phyloP scores from a whole-genome alignment of 148 eudicot genomes.

The Rhododendron vialii region DNA sequence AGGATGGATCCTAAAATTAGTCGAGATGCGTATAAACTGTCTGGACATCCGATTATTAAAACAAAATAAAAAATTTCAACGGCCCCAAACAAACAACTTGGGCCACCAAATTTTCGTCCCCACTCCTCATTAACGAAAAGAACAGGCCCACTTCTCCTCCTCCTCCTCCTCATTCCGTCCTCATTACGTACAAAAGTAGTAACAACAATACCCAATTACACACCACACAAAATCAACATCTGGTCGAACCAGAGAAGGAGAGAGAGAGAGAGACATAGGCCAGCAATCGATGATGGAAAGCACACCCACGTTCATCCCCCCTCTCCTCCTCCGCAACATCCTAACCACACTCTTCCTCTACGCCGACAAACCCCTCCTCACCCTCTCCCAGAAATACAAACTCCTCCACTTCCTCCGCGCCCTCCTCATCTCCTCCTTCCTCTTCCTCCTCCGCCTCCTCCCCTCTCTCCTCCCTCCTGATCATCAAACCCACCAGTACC shows the following conservation, averaged over 20 bases:
- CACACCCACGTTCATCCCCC: conserved; percentile 25
- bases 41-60: too few species aligned
- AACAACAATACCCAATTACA: neutral
- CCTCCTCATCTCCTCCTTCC: conserved; percentile 26
- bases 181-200: neutral
- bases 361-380: conserved; percentile 32
- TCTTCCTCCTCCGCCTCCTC: conserved; percentile 33
- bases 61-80: neutral
- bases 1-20: too few species aligned
- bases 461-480: conserved; percentile 11
- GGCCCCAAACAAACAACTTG: neutral
- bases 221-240: neutral
- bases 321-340: conserved; percentile 35
- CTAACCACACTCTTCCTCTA: conserved; percentile 28
- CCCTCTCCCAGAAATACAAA: conserved; percentile 17
- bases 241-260: neutral
- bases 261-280: neutral
- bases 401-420: conserved; percentile 40
- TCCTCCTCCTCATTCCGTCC: neutral
- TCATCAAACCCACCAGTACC: neutral
- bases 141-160: neutral
- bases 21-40: too few species aligned
- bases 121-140: too few species aligned
- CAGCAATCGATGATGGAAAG: conserved; percentile 19
- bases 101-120: too few species aligned